A percentile compares a stretch with the other conserved stretches of the same genome.
phyloP scores from a whole-genome alignment of 805 yeast species.

The Yamadazyma sp. region DNA sequence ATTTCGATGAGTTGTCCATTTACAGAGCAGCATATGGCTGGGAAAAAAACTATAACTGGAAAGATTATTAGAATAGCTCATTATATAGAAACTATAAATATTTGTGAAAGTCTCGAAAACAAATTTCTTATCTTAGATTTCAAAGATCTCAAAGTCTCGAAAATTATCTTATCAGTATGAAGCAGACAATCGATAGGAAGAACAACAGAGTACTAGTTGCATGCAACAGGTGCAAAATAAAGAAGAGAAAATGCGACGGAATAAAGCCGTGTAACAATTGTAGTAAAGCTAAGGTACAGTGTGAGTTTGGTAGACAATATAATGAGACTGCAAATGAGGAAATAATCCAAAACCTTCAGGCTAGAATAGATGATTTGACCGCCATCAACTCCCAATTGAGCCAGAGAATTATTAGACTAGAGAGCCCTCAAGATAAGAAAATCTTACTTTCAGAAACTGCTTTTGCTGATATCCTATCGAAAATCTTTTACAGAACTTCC shows the following conservation, averaged over 20 bases:
- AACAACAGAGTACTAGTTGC: constrained; percentile 8
- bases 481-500: constrained; percentile 6
- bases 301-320: constrained; percentile 5
- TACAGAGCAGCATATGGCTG: constrained; percentile 14
- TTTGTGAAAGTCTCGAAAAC: too few relatives aligned
- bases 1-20: constrained; percentile 10
- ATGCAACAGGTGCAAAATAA: constrained; percentile 12
- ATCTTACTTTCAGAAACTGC: constrained; percentile 6
- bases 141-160: too few relatives aligned
- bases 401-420: not conserved
- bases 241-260: constrained; percentile 13
- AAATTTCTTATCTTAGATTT: too few relatives aligned
- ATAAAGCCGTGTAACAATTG: constrained; percentile 5
- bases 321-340: not conserved
- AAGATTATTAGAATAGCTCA: not conserved
- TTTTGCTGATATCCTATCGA: constrained; percentile 9
- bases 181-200: not conserved
- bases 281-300: not conserved
- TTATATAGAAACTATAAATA: too few relatives aligned
- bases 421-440: not conserved
- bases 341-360: not conserved
- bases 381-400: not conserved
- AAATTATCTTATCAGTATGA: not conserved
- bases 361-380: not conserved
- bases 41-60: constrained; percentile 13